Evolutionary conservation across 768 basidiomycete species (phyloP).

Genomic region (Phaeotremella skinneri): DNA sequence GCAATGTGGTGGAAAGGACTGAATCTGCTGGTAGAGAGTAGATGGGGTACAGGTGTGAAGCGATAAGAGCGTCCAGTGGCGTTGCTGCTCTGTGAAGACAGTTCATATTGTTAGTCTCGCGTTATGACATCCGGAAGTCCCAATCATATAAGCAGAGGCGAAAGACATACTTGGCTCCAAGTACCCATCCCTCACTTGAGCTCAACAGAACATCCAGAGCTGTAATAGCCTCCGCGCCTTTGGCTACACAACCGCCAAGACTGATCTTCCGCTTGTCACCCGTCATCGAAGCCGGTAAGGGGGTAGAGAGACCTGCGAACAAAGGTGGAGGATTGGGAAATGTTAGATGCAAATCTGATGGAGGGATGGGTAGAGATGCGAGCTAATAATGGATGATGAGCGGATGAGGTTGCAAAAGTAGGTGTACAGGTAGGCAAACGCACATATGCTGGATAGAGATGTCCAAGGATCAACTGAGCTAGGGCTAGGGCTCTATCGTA

Average conservation of each 20-base stretch:
- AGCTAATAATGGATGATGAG: conserved; percentile 13
- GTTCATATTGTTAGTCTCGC: not conserved
- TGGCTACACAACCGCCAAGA: conserved; percentile 15
- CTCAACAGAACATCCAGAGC: conserved; percentile 16
- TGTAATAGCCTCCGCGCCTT: conserved; percentile 25
- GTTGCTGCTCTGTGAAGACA: conserved; percentile 26
- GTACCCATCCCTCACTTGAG: conserved; percentile 24
- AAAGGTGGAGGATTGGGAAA: conserved; percentile 38
- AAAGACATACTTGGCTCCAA: conserved; percentile 38
- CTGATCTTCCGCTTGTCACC: conserved; percentile 34
- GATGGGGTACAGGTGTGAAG: conserved; percentile 31
- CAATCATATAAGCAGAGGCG: not conserved
- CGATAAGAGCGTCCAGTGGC: conserved; percentile 41
- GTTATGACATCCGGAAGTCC: not conserved
- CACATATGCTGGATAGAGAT: conserved; percentile 30
- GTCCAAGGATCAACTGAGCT: conserved; percentile 30
- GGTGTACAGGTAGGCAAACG: not conserved
- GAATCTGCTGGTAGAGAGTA: conserved; percentile 16
- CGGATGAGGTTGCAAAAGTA: not conserved
- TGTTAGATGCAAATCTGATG: conserved; percentile 13
- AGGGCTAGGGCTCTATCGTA: conserved; percentile 39
- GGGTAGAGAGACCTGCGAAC: conserved; percentile 35
- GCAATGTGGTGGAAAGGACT: conserved; percentile 6
- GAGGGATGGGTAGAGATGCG: conserved; percentile 13
- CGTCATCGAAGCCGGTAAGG: conserved; percentile 36